Evolutionary conservation across 345 rosid genomes (phyloP).

Genomic region (Euphorbia peplus): DNA sequence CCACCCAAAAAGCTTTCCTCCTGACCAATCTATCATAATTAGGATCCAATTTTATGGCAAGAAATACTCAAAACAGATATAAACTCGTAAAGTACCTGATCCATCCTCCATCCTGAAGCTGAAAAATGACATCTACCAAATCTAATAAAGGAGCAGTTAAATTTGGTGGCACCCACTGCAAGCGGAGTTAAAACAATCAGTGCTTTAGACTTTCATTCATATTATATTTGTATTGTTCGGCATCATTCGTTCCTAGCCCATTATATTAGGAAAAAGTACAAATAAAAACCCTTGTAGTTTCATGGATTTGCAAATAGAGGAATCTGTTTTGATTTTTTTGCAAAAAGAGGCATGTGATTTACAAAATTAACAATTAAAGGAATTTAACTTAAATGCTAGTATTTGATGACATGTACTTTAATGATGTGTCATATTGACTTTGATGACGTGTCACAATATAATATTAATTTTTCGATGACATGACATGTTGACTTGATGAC

Average conservation of each 20-base stretch:
- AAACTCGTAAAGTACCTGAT: constrained; percentile 57
- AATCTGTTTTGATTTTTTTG: no score
- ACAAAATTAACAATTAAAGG: no score
- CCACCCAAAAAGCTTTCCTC: constrained; percentile 98
- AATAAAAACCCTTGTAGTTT: no score
- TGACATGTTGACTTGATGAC: no score
- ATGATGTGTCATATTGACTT: no score
- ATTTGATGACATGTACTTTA: no score
- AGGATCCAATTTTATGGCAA: background rate
- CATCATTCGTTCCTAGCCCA: background rate
- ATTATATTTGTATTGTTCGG: background rate
- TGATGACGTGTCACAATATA: no score
- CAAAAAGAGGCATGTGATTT: no score
- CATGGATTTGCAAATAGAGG: no score
- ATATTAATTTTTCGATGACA: no score
- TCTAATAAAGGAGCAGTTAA: constrained; percentile 75
- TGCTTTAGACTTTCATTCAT: background rate
- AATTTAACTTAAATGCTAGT: no score
- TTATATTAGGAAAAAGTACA: no score
- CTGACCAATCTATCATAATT: constrained; percentile 30
- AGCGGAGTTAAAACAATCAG: constrained; percentile 2
- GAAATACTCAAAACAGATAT: background rate
- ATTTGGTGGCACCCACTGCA: constrained; percentile 99
- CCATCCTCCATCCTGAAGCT: constrained; percentile 99
- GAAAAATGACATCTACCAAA: constrained; percentile 87